Evolutionary conservation across 23 red algal genomes (phyloP).

Genomic region (Pyropia haitanensis): DNA sequence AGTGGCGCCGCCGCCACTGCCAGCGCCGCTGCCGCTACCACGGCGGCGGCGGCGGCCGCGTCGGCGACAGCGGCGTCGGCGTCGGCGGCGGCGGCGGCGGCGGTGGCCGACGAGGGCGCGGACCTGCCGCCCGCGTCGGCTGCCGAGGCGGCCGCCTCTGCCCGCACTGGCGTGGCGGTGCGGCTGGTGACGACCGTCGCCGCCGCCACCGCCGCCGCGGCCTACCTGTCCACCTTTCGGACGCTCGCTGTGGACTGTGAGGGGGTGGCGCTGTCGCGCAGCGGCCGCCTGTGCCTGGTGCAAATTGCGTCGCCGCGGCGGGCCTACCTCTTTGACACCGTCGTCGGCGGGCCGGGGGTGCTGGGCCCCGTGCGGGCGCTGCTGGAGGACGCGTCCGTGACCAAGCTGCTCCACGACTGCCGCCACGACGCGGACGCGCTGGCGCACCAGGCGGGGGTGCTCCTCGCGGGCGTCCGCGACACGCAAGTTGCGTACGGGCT

Average conservation of each 20-base stretch:
- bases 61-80: too few relatives aligned
- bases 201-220: constrained; percentile 13
- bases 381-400: constrained; percentile 20
- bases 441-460: constrained; percentile 52
- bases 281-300: constrained; percentile 58
- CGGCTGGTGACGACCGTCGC: constrained; percentile 11
- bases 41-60: too few relatives aligned
- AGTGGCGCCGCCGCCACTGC: too few relatives aligned
- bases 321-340: constrained; percentile 53
- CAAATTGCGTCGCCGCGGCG: constrained; percentile 41
- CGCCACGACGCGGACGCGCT: constrained; percentile 78
- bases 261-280: constrained; percentile 52
- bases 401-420: constrained; percentile 77
- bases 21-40: too few relatives aligned
- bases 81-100: too few relatives aligned
- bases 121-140: too few relatives aligned
- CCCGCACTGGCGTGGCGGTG: too few relatives aligned
- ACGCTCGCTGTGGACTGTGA: constrained; percentile 79
- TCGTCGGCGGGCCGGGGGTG: neutral
- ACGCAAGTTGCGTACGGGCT: constrained; percentile 66
- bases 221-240: constrained; percentile 9
- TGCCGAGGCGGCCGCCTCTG: too few relatives aligned
- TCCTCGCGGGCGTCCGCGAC: constrained; percentile 55
- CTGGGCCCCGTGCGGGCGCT: constrained; percentile 13
- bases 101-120: too few relatives aligned